Evolutionary conservation across 805 yeast genomes (phyloP).

Genomic region (Torulaspora gathmanii): DNA sequence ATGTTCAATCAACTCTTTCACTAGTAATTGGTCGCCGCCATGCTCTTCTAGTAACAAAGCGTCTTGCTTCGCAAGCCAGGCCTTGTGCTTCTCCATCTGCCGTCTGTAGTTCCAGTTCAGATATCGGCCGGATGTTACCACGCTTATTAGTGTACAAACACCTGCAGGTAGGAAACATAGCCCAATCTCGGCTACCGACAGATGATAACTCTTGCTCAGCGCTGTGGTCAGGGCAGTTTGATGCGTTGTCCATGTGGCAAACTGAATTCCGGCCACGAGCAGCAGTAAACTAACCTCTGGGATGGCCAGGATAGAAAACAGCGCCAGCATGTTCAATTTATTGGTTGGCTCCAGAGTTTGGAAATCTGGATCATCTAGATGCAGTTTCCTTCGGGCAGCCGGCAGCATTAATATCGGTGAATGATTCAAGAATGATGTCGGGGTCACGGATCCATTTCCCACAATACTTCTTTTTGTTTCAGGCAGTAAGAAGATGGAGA

Average conservation of each 20-base stretch:
- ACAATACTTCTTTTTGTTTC: constrained; percentile 71
- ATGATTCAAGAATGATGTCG: constrained; percentile 40
- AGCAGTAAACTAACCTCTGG: constrained; percentile 47
- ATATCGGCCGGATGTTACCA: constrained; percentile 52
- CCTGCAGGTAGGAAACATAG: constrained; percentile 74
- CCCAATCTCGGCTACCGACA: constrained; percentile 57
- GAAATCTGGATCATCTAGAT: constrained; percentile 33
- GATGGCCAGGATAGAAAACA: constrained; percentile 42
- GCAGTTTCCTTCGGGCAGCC: constrained; percentile 21
- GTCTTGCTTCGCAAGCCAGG: constrained; percentile 22
- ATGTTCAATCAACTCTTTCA: constrained; percentile 19
- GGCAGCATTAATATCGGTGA: constrained; percentile 42
- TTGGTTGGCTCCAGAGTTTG: constrained; percentile 28
- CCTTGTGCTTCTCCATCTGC: constrained; percentile 19
- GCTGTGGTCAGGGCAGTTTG: constrained; percentile 61
- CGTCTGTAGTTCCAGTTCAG: constrained; percentile 44
- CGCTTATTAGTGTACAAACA: constrained; percentile 55
- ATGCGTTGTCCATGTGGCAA: constrained; percentile 64
- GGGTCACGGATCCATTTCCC: constrained; percentile 67
- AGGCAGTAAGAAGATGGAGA: constrained; percentile 47
- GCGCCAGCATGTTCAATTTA: constrained; percentile 33
- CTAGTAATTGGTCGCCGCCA: constrained; percentile 18
- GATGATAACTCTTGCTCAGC: constrained; percentile 47
- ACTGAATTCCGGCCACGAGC: constrained; percentile 57
- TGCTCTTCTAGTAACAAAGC: constrained; percentile 18